Conservation (phyloP, 1,284 basidiomycete genomes). For the Stygiomarasmius scandens region DNA sequence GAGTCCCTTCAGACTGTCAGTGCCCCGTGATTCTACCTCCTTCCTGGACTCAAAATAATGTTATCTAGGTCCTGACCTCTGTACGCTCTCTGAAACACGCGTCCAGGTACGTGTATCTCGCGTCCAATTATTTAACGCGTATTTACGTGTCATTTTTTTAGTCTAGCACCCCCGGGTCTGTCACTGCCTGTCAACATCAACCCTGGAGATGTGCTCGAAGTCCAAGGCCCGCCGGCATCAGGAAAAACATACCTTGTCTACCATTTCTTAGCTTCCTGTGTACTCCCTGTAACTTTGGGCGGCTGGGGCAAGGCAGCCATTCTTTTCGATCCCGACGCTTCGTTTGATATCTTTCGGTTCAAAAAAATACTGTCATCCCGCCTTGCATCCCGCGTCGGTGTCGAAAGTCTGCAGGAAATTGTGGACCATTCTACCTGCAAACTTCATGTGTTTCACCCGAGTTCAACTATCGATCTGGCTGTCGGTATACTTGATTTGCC, state of each 20-base stretch:
- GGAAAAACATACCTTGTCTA: conserved; percentile 79
- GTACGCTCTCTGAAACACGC: conserved; percentile 1
- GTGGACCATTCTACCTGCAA: conserved; percentile 49
- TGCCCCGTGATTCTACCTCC: conserved; percentile 3
- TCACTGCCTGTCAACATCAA: conserved; percentile 30
- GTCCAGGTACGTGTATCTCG: neutral
- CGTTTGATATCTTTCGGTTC: conserved; percentile 61
- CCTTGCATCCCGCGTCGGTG: conserved; percentile 34
- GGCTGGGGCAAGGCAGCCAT: conserved; percentile 68
- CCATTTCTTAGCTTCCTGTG: conserved; percentile 61
- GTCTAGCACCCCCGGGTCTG: too few relatives aligned
- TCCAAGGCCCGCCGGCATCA: conserved; percentile 71
- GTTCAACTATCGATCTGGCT: conserved; percentile 67
- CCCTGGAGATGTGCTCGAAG: conserved; percentile 67
- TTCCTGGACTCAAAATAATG: conserved; percentile 7
- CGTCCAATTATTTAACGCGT: neutral
- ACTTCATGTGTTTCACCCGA: conserved; percentile 69
- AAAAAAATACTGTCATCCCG: conserved; percentile 49
- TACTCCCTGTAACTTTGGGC: conserved; percentile 52
- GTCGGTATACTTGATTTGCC: conserved; percentile 64
- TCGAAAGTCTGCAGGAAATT: conserved; percentile 29
- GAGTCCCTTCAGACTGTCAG: conserved; percentile 45
- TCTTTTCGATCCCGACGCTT: conserved; percentile 68
- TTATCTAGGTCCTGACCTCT: conserved; percentile 33
- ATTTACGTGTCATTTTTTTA: too few relatives aligned